Evolutionary conservation across 495 filamentous ascomycete species (phyloP).

Genomic region (Trichoderma parareesei): DNA sequence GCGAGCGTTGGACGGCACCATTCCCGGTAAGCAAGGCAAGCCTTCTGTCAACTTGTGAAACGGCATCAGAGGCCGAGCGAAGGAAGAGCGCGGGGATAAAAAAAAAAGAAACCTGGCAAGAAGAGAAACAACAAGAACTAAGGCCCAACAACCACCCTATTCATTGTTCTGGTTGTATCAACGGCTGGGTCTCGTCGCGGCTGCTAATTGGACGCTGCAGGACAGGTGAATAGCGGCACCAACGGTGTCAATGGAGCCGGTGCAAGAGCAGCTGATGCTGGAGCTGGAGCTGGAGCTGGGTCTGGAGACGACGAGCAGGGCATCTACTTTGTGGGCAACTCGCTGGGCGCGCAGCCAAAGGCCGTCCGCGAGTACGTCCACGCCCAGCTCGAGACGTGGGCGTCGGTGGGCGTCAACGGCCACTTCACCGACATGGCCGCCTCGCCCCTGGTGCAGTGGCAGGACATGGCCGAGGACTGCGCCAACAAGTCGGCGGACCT

Average conservation of each 20-base stretch:
- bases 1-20: constrained; percentile 39
- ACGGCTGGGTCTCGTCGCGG: neutral
- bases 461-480: constrained; percentile 67
- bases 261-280: too few species aligned
- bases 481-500: constrained; percentile 69
- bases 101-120: too few species aligned
- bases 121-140: too few species aligned
- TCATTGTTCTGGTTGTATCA: neutral
- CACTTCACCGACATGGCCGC: constrained; percentile 81
- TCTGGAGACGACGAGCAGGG: constrained; percentile 32
- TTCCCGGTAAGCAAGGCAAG: constrained; percentile 21
- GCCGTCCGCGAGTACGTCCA: constrained; percentile 56
- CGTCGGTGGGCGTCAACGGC: constrained; percentile 83
- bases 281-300: constrained; percentile 11
- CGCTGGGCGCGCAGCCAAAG: constrained; percentile 81
- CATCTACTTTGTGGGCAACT: constrained; percentile 96
- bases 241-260: constrained; percentile 17
- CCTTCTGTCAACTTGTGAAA: too few species aligned
- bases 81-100: too few species aligned
- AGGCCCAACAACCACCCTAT: neutral
- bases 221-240: constrained; percentile 15
- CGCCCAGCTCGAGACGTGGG: constrained; percentile 64
- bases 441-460: constrained; percentile 68
- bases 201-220: neutral
- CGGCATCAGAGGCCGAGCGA: too few species aligned